Base-by-base conservation (phyloP, 495 filamentous ascomycete species). In the Penicillium antarcticum region DNA sequence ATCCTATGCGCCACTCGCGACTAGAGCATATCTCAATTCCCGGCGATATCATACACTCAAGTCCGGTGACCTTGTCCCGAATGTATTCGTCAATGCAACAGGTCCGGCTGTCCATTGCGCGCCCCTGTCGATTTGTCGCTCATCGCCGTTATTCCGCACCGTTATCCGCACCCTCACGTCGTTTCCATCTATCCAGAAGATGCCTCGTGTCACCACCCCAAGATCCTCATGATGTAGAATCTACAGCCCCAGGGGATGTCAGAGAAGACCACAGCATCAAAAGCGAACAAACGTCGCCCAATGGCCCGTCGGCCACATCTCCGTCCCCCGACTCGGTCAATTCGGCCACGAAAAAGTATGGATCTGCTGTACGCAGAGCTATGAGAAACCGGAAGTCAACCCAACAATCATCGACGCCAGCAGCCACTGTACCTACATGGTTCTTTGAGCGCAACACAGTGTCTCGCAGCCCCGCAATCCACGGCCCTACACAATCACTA, bases 61-160 rank as follows among this genome's bases (percentile, higher is more conserved):
- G 52, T 65, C 62, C 51, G 61, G 65, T 55, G 70, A 65, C 65
- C 45, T 40, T 57, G 63, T 62, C 64, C 58, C 62, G 70, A 64
- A 73, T 75, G 72, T 72, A 66, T 66, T 48, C 53, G 59, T 66
- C 72, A 73, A 73, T 75, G 67, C 70, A 61, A 39, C 61, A 62
- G 57, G 60, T 47, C 52, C 57, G 68, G 62, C 62, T 66, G 55
- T 60, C 62, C 42, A 42, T 68, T 44, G 67, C 62, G 50, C 71
- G 68, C 56, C 72, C 73, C 43, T 74, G 73, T 61, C 71, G 72
- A 48, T 65, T 76, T 39, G 59, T 75, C 51, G 70, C 71, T 42
- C 71, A 61, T 55, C 71, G 73, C 47, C 71, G 71, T 24, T 73
- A 69, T 67, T 64, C 70, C 45, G 62, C 60, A 32, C 52, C 55